Evolutionary conservation across 371 early-diverging fungal genomes (phyloP).

Genomic region (Lichtheimia corymbifera): DNA sequence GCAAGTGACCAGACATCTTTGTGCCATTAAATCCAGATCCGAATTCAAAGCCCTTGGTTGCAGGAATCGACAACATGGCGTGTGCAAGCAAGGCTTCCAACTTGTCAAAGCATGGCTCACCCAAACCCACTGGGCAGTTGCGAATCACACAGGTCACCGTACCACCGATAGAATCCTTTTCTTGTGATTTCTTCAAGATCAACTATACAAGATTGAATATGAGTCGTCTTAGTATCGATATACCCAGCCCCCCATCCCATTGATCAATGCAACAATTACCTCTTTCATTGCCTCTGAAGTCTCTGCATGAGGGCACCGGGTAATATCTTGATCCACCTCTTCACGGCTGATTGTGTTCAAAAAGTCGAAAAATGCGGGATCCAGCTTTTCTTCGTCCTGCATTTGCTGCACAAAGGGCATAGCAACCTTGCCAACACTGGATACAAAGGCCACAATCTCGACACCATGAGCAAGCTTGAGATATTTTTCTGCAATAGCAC

Average conservation of each 20-base stretch:
- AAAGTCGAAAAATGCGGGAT: constrained; percentile 64
- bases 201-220: constrained; percentile 22
- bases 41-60: constrained; percentile 97
- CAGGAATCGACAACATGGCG: constrained; percentile 98
- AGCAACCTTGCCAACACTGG: constrained; percentile 81
- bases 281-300: constrained; percentile 51
- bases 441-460: constrained; percentile 94
- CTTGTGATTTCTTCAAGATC: constrained; percentile 77
- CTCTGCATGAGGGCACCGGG: constrained; percentile 47
- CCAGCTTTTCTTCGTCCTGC: constrained; percentile 43
- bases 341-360: constrained; percentile 74
- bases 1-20: constrained; percentile 81
- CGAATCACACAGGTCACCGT: constrained; percentile 96
- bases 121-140: constrained; percentile 91
- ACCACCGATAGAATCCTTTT: constrained; percentile 95
- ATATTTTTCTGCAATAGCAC: constrained; percentile 96
- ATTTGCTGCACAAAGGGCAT: constrained; percentile 71
- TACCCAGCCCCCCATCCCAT: too few species aligned
- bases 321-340: constrained; percentile 50
- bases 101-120: constrained; percentile 98
- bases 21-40: constrained; percentile 94
- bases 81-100: constrained; percentile 96
- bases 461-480: constrained; percentile 76
- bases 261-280: constrained; percentile 10
- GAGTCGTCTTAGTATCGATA: background rate